These are phyloP conservation scores for Zarea fungicola DNA, from an alignment of 2,329 filamentous ascomycete species.

Conservation along the genomic window DNA sequence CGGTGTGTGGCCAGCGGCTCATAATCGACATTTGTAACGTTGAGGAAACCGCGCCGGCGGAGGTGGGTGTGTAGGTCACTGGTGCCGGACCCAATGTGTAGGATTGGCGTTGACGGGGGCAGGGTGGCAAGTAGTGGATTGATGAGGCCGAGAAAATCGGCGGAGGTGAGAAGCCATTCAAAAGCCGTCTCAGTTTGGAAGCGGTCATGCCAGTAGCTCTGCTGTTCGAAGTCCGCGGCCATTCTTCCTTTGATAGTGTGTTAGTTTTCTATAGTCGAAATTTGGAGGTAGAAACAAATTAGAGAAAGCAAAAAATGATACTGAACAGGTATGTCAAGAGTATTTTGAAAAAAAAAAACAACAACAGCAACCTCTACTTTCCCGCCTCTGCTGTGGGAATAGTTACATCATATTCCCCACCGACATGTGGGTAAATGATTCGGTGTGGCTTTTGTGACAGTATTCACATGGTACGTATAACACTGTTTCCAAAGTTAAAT, in stretches of 20 bases:
- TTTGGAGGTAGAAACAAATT: neutral
- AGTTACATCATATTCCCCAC: conserved; percentile 11
- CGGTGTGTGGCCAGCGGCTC: conserved; percentile 42
- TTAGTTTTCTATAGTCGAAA: neutral
- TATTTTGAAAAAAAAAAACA: neutral
- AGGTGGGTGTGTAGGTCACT: conserved; percentile 45
- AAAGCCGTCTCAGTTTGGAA: conserved; percentile 41
- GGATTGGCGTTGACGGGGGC: conserved; percentile 27
- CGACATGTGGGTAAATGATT: conserved; percentile 5
- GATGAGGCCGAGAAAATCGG: conserved; percentile 35
- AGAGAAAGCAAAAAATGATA: neutral
- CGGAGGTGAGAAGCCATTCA: conserved; percentile 43
- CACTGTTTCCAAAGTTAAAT: no score
- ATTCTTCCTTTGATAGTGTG: no score
- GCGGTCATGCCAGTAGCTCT: conserved; percentile 44
- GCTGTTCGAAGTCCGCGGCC: conserved; percentile 39
- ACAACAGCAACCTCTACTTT: neutral
- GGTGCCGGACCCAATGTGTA: conserved; percentile 45
- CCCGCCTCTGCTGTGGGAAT: no score
- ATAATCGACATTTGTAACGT: conserved; percentile 46
- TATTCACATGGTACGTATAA: neutral
- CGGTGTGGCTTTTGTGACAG: neutral
- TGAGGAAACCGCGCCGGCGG: conserved; percentile 34
- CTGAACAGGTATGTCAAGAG: neutral
- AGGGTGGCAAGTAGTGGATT: conserved; percentile 31